Evolutionary conservation across 2,329 filamentous ascomycete genomes (phyloP).

Genomic region (Colletotrichum gigasporum): DNA sequence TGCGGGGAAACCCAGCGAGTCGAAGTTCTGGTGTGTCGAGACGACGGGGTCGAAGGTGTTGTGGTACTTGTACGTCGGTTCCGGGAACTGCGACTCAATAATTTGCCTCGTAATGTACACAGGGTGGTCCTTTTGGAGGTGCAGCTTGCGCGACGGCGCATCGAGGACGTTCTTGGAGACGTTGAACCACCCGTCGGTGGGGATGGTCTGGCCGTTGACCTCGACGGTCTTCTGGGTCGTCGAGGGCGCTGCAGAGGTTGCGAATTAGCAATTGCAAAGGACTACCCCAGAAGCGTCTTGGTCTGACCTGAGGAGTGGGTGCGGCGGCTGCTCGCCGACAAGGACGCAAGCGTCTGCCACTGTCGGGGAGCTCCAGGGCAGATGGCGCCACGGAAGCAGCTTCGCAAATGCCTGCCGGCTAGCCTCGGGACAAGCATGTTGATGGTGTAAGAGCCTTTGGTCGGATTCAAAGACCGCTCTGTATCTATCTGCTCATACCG

Average conservation of each 20-base stretch:
- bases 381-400: conserved; percentile 24
- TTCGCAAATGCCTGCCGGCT: conserved; percentile 26
- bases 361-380: neutral
- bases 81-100: conserved; percentile 88
- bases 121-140: conserved; percentile 91
- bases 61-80: conserved; percentile 77
- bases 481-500: conserved; percentile 8
- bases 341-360: conserved; percentile 6
- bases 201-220: conserved; percentile 72
- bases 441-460: neutral
- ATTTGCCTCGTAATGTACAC: conserved; percentile 90
- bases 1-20: conserved; percentile 89
- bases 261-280: neutral
- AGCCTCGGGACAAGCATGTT: conserved; percentile 26
- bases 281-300: neutral
- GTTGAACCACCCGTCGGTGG: conserved; percentile 86
- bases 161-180: conserved; percentile 78
- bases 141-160: conserved; percentile 80
- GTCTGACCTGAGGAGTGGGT: conserved; percentile 37
- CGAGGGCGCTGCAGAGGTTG: conserved; percentile 7
- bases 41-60: conserved; percentile 86
- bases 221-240: conserved; percentile 49
- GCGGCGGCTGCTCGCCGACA: conserved; percentile 12
- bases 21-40: conserved; percentile 88
- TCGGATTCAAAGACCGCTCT: conserved; percentile 5